phyloP scores from a whole-genome alignment of 2,329 filamentous ascomycete genomes.

The Coniochaeta ligniaria region DNA sequence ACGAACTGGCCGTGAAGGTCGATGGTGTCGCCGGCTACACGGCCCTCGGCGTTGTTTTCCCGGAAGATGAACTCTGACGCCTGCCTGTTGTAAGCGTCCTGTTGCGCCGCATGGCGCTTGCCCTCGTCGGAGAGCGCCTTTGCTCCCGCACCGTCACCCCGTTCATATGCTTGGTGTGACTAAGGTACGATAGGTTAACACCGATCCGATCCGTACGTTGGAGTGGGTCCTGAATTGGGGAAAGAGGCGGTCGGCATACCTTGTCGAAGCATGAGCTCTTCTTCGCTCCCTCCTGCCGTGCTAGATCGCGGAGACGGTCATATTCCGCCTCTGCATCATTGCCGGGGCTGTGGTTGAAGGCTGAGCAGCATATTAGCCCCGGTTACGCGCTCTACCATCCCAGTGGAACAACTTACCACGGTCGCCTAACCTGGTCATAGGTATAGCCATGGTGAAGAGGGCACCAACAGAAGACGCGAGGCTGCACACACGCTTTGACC shows the following conservation, averaged over 20 bases:
- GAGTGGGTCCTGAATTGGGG: not conserved
- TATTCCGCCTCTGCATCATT: conserved; percentile 76
- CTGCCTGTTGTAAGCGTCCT: conserved; percentile 85
- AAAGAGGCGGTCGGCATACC: conserved; percentile 31
- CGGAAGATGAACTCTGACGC: conserved; percentile 93
- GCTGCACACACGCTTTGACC: not conserved
- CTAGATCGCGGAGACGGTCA: conserved; percentile 79
- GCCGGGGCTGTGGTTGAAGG: conserved; percentile 67
- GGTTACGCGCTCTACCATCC: conserved; percentile 4
- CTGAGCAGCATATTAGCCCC: conserved; percentile 30
- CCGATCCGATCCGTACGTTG: not conserved
- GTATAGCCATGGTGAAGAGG: conserved; percentile 26
- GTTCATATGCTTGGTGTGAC: conserved; percentile 74
- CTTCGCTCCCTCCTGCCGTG: conserved; percentile 72
- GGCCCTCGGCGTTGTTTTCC: conserved; percentile 77
- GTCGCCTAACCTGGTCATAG: conserved; percentile 35
- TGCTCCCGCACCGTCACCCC: conserved; percentile 75
- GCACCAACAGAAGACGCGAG: not conserved
- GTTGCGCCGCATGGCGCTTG: conserved; percentile 74
- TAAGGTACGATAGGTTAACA: conserved; percentile 18
- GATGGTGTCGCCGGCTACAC: conserved; percentile 74
- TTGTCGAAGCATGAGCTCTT: conserved; percentile 70
- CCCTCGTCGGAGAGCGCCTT: conserved; percentile 79
- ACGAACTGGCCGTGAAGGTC: conserved; percentile 94
- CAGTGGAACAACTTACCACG: conserved; percentile 27